These are phyloP conservation scores for Setaria viridis DNA, from an alignment of 202 grass and related monocot species.

Conservation along the genomic window DNA sequence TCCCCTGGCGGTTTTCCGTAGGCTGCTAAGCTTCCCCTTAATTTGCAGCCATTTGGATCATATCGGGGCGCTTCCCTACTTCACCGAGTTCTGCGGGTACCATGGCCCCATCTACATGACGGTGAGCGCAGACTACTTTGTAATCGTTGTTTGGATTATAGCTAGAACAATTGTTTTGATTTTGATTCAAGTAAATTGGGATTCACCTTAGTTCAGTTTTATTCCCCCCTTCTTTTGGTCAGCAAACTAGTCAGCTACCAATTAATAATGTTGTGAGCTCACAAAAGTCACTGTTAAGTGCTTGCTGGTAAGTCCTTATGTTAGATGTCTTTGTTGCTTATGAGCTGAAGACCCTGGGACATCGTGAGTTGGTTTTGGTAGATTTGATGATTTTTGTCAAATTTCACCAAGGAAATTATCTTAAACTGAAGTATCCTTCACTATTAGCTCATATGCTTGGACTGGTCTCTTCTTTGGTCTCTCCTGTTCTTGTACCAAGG, in stretches of 20 bases:
- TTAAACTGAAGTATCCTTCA: neutral
- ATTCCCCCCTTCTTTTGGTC: neutral
- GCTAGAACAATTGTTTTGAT: neutral
- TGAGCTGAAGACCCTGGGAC: neutral
- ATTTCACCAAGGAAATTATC: neutral
- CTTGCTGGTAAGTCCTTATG: neutral
- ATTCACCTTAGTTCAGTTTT: neutral
- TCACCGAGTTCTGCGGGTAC: slow-evolving; percentile 88
- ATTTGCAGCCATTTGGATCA: slow-evolving; percentile 87
- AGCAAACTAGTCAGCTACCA: neutral
- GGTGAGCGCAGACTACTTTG: slow-evolving; percentile 44
- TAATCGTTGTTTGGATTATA: neutral
- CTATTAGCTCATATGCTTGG: neutral
- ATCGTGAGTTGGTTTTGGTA: neutral
- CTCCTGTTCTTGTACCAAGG: neutral
- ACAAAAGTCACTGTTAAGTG: neutral
- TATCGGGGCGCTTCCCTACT: slow-evolving; percentile 85
- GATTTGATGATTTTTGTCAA: neutral
- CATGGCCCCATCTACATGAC: slow-evolving; percentile 91
- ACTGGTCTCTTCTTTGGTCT: neutral
- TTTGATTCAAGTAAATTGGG: neutral
- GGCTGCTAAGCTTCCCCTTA: slow-evolving; percentile 15
- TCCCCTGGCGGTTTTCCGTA: neutral
- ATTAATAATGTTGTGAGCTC: neutral
- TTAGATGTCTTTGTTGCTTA: neutral